Evolutionary conservation across 2,329 filamentous ascomycete species (phyloP).

Genomic region (Aspergillus carbonarius): DNA sequence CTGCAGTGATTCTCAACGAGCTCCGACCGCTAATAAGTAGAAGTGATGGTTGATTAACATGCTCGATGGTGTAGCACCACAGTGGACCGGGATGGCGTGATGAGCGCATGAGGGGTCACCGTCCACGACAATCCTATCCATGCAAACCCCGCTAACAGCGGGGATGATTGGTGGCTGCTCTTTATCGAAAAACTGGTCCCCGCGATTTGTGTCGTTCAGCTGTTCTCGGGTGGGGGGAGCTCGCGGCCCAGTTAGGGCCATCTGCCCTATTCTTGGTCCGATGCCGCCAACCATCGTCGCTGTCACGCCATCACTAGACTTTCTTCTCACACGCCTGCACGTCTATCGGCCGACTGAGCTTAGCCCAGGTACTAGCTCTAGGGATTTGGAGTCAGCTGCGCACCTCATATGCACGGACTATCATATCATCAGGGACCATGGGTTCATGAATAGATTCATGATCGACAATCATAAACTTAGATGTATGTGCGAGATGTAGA

Average conservation of each 20-base stretch:
- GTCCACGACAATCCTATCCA: not conserved
- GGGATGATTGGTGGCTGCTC: not conserved
- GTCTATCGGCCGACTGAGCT: not conserved
- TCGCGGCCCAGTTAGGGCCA: not conserved
- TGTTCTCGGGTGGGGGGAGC: not conserved
- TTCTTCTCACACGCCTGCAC: not conserved
- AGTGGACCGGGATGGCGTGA: constrained; percentile 39
- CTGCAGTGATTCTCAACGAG: not conserved
- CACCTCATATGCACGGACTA: constrained; percentile 13
- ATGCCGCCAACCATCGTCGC: not conserved
- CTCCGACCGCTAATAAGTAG: not conserved
- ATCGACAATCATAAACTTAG: not conserved
- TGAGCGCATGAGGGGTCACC: constrained; percentile 5
- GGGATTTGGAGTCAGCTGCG: not conserved
- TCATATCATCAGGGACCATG: constrained; percentile 13
- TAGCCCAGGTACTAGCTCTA: not conserved
- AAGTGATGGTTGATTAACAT: not conserved
- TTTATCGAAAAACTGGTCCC: not conserved
- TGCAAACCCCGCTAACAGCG: not conserved
- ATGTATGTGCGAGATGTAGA: not conserved
- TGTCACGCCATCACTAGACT: constrained; percentile 8
- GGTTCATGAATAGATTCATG: not conserved
- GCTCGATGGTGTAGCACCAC: constrained; percentile 28
- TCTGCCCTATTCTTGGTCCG: not conserved
- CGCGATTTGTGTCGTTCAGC: not conserved